A percentile compares a stretch with the other conserved stretches of the same genome.
Conservation (phyloP, 495 filamentous ascomycete species). For the Neurospora sp. region DNA sequence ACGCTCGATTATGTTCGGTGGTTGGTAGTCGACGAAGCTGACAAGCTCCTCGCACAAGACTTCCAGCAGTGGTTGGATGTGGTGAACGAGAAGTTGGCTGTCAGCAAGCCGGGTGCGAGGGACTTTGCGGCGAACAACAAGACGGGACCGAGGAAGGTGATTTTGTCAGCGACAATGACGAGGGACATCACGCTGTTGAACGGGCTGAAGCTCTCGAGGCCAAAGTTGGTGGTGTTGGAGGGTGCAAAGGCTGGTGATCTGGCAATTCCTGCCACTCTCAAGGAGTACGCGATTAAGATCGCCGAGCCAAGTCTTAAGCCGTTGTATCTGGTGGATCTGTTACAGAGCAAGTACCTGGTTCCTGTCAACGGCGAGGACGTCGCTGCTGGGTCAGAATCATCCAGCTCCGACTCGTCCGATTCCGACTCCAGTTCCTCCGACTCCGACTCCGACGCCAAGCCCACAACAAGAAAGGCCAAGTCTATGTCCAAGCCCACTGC, state of each 20-base stretch:
- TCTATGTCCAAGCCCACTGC: background rate
- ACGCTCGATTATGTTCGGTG: conserved; percentile 63
- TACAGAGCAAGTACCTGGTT: conserved; percentile 33
- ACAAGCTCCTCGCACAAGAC: conserved; percentile 79
- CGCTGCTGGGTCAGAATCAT: conserved; percentile 14
- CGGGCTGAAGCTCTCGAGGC: conserved; percentile 59
- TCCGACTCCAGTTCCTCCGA: conserved; percentile 18
- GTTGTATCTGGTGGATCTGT: conserved; percentile 60
- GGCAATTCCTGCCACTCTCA: conserved; percentile 56
- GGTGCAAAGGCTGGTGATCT: conserved; percentile 33
- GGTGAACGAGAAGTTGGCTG: conserved; percentile 53
- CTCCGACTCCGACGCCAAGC: conserved; percentile 1
- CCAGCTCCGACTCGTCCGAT: conserved; percentile 19
- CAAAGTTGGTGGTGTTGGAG: conserved; percentile 67
- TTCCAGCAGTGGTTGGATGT: conserved; percentile 85
- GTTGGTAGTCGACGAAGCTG: conserved; percentile 90
- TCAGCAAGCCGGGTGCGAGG: conserved; percentile 22
- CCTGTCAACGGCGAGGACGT: background rate
- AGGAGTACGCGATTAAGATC: conserved; percentile 66
- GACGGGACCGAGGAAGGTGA: conserved; percentile 53
- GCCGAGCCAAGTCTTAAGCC: conserved; percentile 72
- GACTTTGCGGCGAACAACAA: conserved; percentile 41
- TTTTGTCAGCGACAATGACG: conserved; percentile 92
- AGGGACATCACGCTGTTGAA: conserved; percentile 72
- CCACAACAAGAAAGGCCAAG: background rate